Percentiles rank a stretch among this genome's conserved stretches.
Conservation (phyloP, 768 basidiomycete species). For the Psilocybe tampanensis region DNA sequence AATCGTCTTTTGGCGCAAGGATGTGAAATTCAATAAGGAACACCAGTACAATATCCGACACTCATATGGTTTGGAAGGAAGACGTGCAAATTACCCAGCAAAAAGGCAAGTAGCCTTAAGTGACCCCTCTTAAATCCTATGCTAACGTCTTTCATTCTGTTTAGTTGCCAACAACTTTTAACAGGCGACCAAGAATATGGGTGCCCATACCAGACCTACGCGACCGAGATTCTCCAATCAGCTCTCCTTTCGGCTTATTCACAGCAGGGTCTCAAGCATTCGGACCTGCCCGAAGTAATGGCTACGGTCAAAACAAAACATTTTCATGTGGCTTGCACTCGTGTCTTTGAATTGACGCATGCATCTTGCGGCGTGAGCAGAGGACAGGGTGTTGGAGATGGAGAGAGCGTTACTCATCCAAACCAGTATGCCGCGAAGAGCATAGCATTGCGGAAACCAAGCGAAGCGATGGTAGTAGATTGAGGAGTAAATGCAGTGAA, state of each 20-base stretch:
- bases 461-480: slow-evolving; percentile 48
- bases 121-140: neutral
- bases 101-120: slow-evolving; percentile 58
- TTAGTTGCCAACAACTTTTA: slow-evolving; percentile 89
- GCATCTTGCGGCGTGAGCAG: slow-evolving; percentile 69
- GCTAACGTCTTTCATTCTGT: slow-evolving; percentile 1
- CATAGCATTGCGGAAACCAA: slow-evolving; percentile 56
- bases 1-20: slow-evolving; percentile 89
- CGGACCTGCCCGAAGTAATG: slow-evolving; percentile 84
- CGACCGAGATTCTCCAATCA: slow-evolving; percentile 78
- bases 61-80: slow-evolving; percentile 92
- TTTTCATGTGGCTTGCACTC: slow-evolving; percentile 95
- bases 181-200: slow-evolving; percentile 72
- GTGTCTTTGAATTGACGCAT: slow-evolving; percentile 96
- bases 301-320: slow-evolving; percentile 75
- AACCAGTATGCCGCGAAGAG: slow-evolving; percentile 86
- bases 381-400: slow-evolving; percentile 84
- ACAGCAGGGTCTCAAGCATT: slow-evolving; percentile 59
- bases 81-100: slow-evolving; percentile 91
- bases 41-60: slow-evolving; percentile 98
- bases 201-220: slow-evolving; percentile 92
- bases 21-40: slow-evolving; percentile 98
- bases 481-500: too few species aligned
- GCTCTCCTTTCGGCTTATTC: slow-evolving; percentile 73
- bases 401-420: slow-evolving; percentile 92